These are phyloP conservation scores for Euclidium syriacum DNA, from an alignment of 345 rosid genomes.

Conservation along the genomic window DNA sequence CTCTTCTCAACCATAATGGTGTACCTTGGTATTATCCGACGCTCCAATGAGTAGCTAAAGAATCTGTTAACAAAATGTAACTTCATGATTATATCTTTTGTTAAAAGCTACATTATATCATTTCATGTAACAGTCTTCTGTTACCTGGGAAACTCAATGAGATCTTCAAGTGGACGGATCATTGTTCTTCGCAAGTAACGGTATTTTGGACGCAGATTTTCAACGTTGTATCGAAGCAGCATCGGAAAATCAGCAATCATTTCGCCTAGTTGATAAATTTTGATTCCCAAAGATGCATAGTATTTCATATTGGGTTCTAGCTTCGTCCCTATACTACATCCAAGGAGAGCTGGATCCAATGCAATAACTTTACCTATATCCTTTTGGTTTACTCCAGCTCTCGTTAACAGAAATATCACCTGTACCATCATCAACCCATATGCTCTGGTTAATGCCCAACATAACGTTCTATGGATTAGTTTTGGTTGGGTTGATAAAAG, in stretches of 20 bases:
- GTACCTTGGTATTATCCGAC: slow-evolving; percentile 78
- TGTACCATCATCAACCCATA: slow-evolving; percentile 21
- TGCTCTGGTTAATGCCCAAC: not conserved
- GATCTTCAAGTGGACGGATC: slow-evolving; percentile 81
- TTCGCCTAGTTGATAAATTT: slow-evolving; percentile 52
- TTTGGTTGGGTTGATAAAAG: not conserved
- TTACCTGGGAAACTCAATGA: slow-evolving; percentile 86
- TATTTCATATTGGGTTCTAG: slow-evolving; percentile 75
- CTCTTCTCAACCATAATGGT: slow-evolving; percentile 63
- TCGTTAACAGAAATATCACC: slow-evolving; percentile 81
- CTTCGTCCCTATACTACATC: slow-evolving; percentile 69
- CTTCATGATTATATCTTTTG: not conserved
- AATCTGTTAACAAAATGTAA: slow-evolving; percentile 40
- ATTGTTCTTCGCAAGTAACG: slow-evolving; percentile 69
- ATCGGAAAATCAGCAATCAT: slow-evolving; percentile 90
- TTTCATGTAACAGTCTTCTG: not conserved
- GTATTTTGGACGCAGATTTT: slow-evolving; percentile 74
- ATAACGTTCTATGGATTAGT: not conserved
- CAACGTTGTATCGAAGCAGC: slow-evolving; percentile 74
- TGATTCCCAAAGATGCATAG: slow-evolving; percentile 72
- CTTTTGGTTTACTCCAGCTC: slow-evolving; percentile 68
- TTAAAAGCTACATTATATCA: not conserved
- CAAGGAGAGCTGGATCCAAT: slow-evolving; percentile 78
- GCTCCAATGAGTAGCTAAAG: slow-evolving; percentile 85
- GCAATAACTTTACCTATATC: slow-evolving; percentile 81